phyloP scores from a whole-genome alignment of 305 asterid genomes.

The Solanum hybrid region DNA sequence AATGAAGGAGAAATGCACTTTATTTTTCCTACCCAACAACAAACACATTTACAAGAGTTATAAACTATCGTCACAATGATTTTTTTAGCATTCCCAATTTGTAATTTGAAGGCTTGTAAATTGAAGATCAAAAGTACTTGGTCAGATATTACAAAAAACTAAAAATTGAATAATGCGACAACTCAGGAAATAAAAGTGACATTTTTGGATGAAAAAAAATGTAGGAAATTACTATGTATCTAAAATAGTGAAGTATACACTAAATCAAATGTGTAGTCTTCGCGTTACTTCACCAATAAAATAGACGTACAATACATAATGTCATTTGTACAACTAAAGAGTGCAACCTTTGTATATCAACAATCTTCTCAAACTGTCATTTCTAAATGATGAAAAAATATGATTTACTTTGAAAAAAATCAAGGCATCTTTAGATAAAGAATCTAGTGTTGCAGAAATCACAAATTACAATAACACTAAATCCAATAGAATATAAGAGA shows the following conservation, averaged over 20 bases:
- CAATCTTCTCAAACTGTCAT: background rate
- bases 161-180: background rate
- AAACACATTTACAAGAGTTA: background rate
- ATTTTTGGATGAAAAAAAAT: background rate
- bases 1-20: background rate
- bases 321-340: background rate
- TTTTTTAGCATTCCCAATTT: background rate
- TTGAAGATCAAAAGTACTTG: background rate
- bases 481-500: background rate
- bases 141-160: background rate
- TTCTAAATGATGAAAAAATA: background rate
- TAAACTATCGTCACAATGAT: background rate
- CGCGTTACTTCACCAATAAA: background rate
- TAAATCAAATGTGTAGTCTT: background rate
- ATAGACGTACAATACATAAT: background rate
- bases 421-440: background rate
- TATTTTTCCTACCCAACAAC: background rate
- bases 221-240: background rate
- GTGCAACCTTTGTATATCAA: background rate
- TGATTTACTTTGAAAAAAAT: no score
- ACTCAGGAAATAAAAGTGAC: background rate
- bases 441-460: no score
- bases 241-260: background rate
- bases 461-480: background rate
- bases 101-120: background rate